Conservation (phyloP, 345 rosid species). For the Pistacia vera region DNA sequence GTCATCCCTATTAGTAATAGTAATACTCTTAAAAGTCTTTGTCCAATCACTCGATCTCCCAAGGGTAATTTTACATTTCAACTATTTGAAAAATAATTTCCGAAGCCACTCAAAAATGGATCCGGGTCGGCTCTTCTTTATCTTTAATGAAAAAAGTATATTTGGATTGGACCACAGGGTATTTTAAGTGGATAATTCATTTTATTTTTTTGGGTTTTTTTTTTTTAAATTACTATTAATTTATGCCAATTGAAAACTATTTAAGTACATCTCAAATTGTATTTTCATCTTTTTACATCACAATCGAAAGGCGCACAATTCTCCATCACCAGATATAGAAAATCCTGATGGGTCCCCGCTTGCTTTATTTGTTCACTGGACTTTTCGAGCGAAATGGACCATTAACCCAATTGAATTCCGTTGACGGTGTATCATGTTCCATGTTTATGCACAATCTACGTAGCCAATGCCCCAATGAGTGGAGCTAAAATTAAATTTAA, state of each 20-base stretch:
- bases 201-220: background rate
- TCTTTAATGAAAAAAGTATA: no score
- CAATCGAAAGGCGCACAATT: constrained; percentile 1
- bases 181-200: background rate
- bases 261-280: background rate
- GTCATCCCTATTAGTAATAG: no score
- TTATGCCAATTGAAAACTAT: background rate
- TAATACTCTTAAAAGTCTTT: no score
- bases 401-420: background rate
- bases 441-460: background rate
- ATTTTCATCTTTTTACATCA: background rate
- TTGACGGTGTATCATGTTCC: background rate
- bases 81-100: no score
- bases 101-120: no score
- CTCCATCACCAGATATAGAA: background rate
- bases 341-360: background rate
- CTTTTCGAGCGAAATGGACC: background rate
- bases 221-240: background rate
- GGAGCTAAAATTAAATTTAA: no score
- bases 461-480: background rate
- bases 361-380: background rate
- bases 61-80: no score
- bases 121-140: no score
- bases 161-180: background rate
- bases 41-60: no score